Evolutionary conservation across 306 rosid genomes (phyloP).

Genomic region (Spatholobus suberectus): DNA sequence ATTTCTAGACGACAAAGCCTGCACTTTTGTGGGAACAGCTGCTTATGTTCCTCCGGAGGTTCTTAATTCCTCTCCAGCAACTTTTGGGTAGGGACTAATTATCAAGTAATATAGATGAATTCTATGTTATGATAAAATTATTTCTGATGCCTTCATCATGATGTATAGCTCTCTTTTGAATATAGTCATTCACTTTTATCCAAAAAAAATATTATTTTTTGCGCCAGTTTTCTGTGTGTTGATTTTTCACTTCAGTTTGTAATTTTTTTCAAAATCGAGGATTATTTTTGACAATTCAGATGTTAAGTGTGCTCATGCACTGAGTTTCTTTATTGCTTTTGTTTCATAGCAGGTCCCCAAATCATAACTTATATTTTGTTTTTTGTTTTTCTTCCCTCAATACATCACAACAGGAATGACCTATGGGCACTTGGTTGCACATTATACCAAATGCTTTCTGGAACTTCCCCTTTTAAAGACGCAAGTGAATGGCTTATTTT

Average conservation of each 20-base stretch:
- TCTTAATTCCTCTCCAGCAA: slow-evolving; percentile 98
- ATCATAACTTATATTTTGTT: slow-evolving; percentile 33
- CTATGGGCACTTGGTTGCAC: slow-evolving; percentile 99
- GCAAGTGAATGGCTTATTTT: slow-evolving; percentile 99
- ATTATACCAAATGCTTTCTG: slow-evolving; percentile 99
- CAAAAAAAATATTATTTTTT: background rate
- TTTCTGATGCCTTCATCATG: background rate
- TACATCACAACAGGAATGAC: slow-evolving; percentile 81
- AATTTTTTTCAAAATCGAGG: slow-evolving; percentile 11
- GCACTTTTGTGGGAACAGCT: slow-evolving; percentile 99
- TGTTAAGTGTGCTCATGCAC: background rate
- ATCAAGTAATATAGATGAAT: background rate
- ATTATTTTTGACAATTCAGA: slow-evolving; percentile 16
- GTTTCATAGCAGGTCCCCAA: slow-evolving; percentile 22
- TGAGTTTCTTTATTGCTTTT: slow-evolving; percentile 25
- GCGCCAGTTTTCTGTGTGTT: slow-evolving; percentile 2
- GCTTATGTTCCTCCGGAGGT: slow-evolving; percentile 99
- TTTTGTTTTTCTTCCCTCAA: slow-evolving; percentile 41
- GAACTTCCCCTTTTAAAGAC: slow-evolving; percentile 99
- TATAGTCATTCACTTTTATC: background rate
- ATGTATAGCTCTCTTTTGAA: background rate
- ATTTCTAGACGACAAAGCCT: slow-evolving; percentile 88
- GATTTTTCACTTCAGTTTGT: slow-evolving; percentile 3
- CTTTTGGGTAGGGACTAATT: slow-evolving; percentile 75
- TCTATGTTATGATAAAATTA: slow-evolving; percentile 31